A percentile compares a stretch with the other conserved stretches of the same genome.
Evolutionary conservation across 2,329 filamentous ascomycete species (phyloP).

Genomic region (Aspergillus hortae): DNA sequence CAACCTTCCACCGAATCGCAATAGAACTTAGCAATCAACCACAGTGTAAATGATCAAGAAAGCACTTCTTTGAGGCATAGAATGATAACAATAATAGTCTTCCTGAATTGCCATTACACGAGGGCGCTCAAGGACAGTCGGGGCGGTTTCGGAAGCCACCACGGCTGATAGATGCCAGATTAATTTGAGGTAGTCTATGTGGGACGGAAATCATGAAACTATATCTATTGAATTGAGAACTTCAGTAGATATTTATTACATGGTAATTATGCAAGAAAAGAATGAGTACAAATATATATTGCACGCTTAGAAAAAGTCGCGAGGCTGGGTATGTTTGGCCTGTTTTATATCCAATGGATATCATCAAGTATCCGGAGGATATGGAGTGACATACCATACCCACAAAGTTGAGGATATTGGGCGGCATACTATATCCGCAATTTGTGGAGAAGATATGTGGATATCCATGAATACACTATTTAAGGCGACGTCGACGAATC

Average conservation of each 20-base stretch:
- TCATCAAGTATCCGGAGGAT: not conserved
- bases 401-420: not conserved
- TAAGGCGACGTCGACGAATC: too few species aligned
- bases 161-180: not conserved
- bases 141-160: not conserved
- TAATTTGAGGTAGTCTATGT: not conserved
- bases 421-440: not conserved
- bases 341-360: not conserved
- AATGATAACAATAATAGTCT: not conserved
- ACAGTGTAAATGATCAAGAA: not conserved
- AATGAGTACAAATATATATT: not conserved
- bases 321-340: not conserved
- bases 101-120: not conserved
- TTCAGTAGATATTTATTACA: not conserved
- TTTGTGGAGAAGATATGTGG: slow-evolving; percentile 1
- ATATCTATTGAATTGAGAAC: not conserved
- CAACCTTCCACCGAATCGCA: not conserved
- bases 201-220: not conserved
- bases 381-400: not conserved
- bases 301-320: not conserved
- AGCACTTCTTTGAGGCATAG: not conserved
- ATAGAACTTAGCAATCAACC: not conserved
- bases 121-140: not conserved
- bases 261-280: not conserved
- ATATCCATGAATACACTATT: not conserved